A percentile compares a stretch with the other conserved stretches of the same genome.
phyloP scores from a whole-genome alignment of 1,284 basidiomycete species.

The Farysia itapuensis region DNA sequence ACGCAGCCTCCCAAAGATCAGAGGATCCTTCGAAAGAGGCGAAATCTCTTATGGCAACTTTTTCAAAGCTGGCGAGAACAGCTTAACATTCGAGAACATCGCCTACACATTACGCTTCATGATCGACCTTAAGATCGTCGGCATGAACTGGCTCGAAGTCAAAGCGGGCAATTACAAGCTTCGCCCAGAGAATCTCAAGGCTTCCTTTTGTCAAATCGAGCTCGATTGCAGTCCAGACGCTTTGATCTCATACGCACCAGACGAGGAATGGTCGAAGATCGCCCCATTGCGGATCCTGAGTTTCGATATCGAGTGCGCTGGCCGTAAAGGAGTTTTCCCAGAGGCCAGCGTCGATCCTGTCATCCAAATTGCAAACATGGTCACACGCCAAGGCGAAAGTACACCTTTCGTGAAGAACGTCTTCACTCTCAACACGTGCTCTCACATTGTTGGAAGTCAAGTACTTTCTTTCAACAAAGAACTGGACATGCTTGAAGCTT shows the following conservation, averaged over 20 bases:
- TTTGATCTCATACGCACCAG: slow-evolving; percentile 50
- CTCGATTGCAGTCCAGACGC: slow-evolving; percentile 51
- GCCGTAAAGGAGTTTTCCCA: slow-evolving; percentile 59
- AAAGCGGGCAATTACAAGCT: slow-evolving; percentile 50
- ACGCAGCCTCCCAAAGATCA: slow-evolving; percentile 46
- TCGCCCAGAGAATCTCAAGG: slow-evolving; percentile 31
- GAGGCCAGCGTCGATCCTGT: slow-evolving; percentile 55
- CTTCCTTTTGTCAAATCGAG: slow-evolving; percentile 57
- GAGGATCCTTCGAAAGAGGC: slow-evolving; percentile 55
- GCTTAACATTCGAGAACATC: slow-evolving; percentile 57
- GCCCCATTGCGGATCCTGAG: slow-evolving; percentile 58
- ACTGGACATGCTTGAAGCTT: slow-evolving; percentile 53
- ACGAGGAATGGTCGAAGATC: slow-evolving; percentile 56
- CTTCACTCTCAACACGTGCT: slow-evolving; percentile 57
- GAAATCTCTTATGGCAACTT: slow-evolving; percentile 56
- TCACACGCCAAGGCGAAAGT: slow-evolving; percentile 58
- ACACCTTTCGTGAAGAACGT: slow-evolving; percentile 58
- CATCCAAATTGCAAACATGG: slow-evolving; percentile 60
- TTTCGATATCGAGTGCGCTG: slow-evolving; percentile 60
- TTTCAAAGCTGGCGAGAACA: slow-evolving; percentile 47
- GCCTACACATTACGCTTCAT: slow-evolving; percentile 58
- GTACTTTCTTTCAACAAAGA: slow-evolving; percentile 56
- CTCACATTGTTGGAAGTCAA: slow-evolving; percentile 58
- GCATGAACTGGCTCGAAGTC: slow-evolving; percentile 59
- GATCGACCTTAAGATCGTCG: slow-evolving; percentile 58